Evolutionary conservation across 2,329 filamentous ascomycete genomes (phyloP).

Genomic region (Metarhizium album): DNA sequence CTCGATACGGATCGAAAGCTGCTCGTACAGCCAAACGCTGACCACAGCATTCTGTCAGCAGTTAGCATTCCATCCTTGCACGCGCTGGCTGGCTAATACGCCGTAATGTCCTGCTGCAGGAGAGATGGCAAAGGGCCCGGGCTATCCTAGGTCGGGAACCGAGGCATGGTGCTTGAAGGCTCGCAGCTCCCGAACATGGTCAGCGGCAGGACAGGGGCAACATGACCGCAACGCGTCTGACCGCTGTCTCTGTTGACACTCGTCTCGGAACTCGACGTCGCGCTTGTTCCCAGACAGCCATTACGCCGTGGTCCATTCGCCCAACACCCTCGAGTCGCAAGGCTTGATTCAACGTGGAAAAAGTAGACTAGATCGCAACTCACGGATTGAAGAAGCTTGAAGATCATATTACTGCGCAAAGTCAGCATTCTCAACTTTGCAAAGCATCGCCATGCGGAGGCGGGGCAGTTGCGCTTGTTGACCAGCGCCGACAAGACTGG

Average conservation of each 20-base stretch:
- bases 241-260: neutral
- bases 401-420: slow-evolving; percentile 33
- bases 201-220: no score
- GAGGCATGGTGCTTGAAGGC: no score
- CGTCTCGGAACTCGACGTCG: neutral
- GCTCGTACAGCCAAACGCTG: slow-evolving; percentile 94
- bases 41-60: slow-evolving; percentile 62
- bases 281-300: neutral
- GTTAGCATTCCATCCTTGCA: neutral
- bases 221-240: no score
- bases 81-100: accelerated
- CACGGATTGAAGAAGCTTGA: slow-evolving; percentile 66
- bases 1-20: slow-evolving; percentile 86
- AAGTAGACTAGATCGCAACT: slow-evolving; percentile 14
- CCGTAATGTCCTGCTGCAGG: neutral
- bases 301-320: neutral
- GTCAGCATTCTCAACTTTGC: slow-evolving; percentile 13
- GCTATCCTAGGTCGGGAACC: neutral
- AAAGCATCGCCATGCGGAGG: neutral
- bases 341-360: neutral
- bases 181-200: no score
- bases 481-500: slow-evolving; percentile 3
- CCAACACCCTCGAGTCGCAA: neutral
- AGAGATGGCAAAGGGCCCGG: neutral
- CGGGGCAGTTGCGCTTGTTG: neutral